Evolutionary conservation across 495 filamentous ascomycete genomes (phyloP), one percentile per base, ranked within the genome.

Genomic region (Neurospora hispaniola): DNA sequence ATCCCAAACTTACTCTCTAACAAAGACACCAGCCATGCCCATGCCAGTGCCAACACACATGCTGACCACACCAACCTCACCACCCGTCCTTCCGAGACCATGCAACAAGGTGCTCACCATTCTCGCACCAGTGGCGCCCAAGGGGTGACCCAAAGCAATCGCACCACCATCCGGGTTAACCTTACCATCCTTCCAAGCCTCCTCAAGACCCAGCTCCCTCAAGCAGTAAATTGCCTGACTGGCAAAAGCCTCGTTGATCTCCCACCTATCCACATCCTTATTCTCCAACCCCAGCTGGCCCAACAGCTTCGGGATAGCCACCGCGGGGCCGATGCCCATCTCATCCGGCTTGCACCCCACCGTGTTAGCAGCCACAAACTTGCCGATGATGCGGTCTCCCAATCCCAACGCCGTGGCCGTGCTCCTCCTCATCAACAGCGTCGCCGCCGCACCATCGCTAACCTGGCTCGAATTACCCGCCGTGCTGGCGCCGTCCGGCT

Each of bases 241-340:
- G 5, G 94, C 94, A 82, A 97, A 98, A 23, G 94, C 94, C 86
- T 97, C 94, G 81, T 97, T 98, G 80, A 98, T 90, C 86, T 98
- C 94, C 94, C 94, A 97, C n/a, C 95, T 83, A 7, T 90, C 88
- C 0, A 98, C 90, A 69, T 98, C 93, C 11, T 84, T 82, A 7
- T 84, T 89, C 69, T 77, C 76, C 43, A 97, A 73, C 20, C 90
- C 93, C 11, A 91, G 85, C 71, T 86, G 85, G 69, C 85, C 78
- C 23, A 97, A 82, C 54, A 97, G 85, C 79, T 91, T 92, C 38
- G 94, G 94, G 54, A 97, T 94, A 1, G 93, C 94, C 40, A 96
- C 77, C 7, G 93, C 92, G 12, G 94, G 94, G 0, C 94, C 94
- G 70, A 97, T 86, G 46, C 94, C 94, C 94, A 97, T 97, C 86